phyloP scores from a whole-genome alignment of 495 filamentous ascomycete species.

The Neurospora sp. region DNA sequence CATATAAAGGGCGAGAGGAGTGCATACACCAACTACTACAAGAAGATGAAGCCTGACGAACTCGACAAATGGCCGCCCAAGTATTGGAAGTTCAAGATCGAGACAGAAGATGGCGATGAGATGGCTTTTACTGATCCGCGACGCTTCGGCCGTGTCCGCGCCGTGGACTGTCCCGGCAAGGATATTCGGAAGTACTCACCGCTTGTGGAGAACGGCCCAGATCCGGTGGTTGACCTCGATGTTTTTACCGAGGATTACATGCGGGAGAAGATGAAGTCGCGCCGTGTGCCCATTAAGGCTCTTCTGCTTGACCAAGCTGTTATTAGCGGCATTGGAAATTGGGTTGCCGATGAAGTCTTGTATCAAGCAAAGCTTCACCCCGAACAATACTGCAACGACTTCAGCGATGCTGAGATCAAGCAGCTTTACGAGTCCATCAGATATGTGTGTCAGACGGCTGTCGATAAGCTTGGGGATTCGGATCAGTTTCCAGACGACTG shows the following conservation, averaged over 20 bases:
- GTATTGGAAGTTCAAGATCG: constrained; percentile 76
- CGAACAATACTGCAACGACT: constrained; percentile 80
- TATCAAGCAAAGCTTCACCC: constrained; percentile 84
- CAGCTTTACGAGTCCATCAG: constrained; percentile 62
- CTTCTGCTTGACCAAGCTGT: constrained; percentile 80
- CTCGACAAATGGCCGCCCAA: constrained; percentile 72
- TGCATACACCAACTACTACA: constrained; percentile 60
- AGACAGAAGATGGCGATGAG: constrained; percentile 53
- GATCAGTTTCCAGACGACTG: constrained; percentile 79
- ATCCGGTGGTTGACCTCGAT: constrained; percentile 77
- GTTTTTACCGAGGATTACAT: constrained; percentile 66
- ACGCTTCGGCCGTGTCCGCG: constrained; percentile 63
- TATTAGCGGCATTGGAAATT: constrained; percentile 90
- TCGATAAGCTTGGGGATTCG: constrained; percentile 71
- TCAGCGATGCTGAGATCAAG: constrained; percentile 60
- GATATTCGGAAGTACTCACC: constrained; percentile 70
- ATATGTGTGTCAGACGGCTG: constrained; percentile 68
- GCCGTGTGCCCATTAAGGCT: constrained; percentile 77
- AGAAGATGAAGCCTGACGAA: constrained; percentile 49
- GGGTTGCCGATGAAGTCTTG: constrained; percentile 90
- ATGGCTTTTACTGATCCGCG: constrained; percentile 78
- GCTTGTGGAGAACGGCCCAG: constrained; percentile 82
- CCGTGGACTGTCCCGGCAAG: constrained; percentile 67
- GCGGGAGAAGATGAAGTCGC: constrained; percentile 52
- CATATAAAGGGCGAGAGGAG: constrained; percentile 68